These are phyloP conservation scores for Agrostemma githago DNA, from an alignment of 148 eudicot genomes.

Conservation along the genomic window DNA sequence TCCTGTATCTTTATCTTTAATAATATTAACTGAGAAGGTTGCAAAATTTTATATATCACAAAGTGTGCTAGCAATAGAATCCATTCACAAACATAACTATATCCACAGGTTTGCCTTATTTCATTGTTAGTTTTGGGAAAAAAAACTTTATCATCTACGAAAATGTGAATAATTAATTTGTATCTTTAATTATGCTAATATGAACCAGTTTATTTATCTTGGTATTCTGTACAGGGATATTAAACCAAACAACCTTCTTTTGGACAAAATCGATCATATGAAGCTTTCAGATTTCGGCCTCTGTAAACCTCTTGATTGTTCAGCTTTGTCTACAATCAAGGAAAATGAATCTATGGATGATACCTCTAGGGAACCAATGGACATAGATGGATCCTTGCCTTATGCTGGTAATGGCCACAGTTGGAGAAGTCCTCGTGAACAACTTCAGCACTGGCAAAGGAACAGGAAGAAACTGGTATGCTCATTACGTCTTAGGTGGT, in stretches of 20 bases:
- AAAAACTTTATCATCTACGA: not conserved
- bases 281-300: constrained; percentile 96
- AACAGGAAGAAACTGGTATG: constrained; percentile 66
- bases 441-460: constrained; percentile 64
- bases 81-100: constrained; percentile 90
- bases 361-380: not conserved
- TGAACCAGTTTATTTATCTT: not conserved
- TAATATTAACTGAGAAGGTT: constrained; percentile 61
- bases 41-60: constrained; percentile 93
- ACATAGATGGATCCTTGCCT: constrained; percentile 32
- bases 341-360: constrained; percentile 74
- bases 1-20: too few species aligned
- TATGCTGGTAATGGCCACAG: constrained; percentile 58
- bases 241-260: constrained; percentile 85
- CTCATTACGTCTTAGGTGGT: not conserved
- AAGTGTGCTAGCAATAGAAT: constrained; percentile 88
- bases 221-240: constrained; percentile 54
- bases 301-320: constrained; percentile 90
- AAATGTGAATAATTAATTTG: not conserved
- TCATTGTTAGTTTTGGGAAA: not conserved
- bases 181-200: constrained; percentile 8
- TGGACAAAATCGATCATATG: constrained; percentile 91
- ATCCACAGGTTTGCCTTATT: constrained; percentile 65
- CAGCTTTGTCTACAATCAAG: constrained; percentile 63
- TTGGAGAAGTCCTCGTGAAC: constrained; percentile 86